phyloP scores from a whole-genome alignment of 345 rosid genomes.

The Eucalyptus paniculata region DNA sequence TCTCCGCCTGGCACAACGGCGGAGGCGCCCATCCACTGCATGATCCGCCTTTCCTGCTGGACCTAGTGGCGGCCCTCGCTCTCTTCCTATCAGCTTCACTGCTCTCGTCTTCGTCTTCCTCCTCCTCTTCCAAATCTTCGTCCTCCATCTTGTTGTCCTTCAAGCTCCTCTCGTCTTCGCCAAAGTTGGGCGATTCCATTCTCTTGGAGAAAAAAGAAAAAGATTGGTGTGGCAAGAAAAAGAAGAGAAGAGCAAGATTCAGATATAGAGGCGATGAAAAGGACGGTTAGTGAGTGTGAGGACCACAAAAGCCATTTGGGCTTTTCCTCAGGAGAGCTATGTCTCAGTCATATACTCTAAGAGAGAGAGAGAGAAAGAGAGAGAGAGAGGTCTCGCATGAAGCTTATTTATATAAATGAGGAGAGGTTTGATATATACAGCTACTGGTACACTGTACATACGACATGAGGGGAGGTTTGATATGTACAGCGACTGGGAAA shows the following conservation, averaged over 20 bases:
- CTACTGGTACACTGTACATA: background rate
- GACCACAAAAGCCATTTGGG: background rate
- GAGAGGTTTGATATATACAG: background rate
- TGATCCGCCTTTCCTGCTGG: conserved; percentile 20
- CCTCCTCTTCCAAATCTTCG: conserved; percentile 51
- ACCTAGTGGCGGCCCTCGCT: background rate
- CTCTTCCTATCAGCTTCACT: conserved; percentile 33
- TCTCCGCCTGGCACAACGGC: conserved; percentile 52
- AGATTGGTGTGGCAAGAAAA: background rate
- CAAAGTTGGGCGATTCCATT: conserved; percentile 34
- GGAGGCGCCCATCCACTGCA: conserved; percentile 2
- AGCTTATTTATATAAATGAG: background rate
- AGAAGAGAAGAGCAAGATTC: background rate
- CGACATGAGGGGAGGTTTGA: background rate
- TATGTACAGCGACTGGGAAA: too few relatives aligned
- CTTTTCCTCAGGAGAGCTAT: background rate
- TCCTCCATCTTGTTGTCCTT: conserved; percentile 9
- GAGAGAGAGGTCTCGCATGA: background rate
- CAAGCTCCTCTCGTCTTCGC: conserved; percentile 54
- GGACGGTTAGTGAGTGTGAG: background rate
- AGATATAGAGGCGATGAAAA: background rate
- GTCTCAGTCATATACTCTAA: background rate
- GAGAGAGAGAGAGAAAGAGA: background rate
- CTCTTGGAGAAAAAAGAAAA: background rate
- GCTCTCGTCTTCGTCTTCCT: conserved; percentile 22